Evolutionary conservation across 2,329 filamentous ascomycete species (phyloP).

Genomic region (Nakataea oryzae): DNA sequence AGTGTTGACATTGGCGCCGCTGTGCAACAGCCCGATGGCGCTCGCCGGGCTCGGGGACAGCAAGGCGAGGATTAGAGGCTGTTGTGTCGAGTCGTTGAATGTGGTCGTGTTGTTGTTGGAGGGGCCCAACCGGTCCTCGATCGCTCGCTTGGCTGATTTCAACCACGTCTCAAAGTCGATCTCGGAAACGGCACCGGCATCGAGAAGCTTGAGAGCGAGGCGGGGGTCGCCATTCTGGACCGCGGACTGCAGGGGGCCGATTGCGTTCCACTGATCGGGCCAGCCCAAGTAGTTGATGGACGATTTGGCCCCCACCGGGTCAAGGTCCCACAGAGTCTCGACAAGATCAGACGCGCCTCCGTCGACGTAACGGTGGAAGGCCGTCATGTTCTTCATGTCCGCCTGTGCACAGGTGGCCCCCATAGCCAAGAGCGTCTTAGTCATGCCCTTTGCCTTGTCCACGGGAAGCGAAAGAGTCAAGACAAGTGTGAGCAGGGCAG

Average conservation of each 20-base stretch:
- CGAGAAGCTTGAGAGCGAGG: conserved; percentile 49
- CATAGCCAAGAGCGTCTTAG: conserved; percentile 51
- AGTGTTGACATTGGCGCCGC: conserved; percentile 56
- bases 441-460: conserved; percentile 55
- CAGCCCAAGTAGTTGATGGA: conserved; percentile 57
- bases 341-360: conserved; percentile 35
- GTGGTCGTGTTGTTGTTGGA: conserved; percentile 35
- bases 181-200: conserved; percentile 46
- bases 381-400: conserved; percentile 53
- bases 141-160: conserved; percentile 39
- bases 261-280: conserved; percentile 17
- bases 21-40: conserved; percentile 47
- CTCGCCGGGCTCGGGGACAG: conserved; percentile 34
- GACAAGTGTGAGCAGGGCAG: conserved; percentile 58
- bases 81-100: conserved; percentile 39
- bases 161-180: conserved; percentile 57
- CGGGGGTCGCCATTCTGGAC: conserved; percentile 40
- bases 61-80: conserved; percentile 58
- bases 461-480: conserved; percentile 55
- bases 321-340: conserved; percentile 39
- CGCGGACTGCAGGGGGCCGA: conserved; percentile 40
- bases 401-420: conserved; percentile 67
- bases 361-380: conserved; percentile 54
- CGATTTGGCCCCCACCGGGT: conserved; percentile 48
- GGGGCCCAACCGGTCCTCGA: conserved; percentile 22